Evolutionary conservation across 2,329 filamentous ascomycete species (phyloP), one percentile per base, ranked within the genome.

Genomic region (Alternaria brassicae): DNA sequence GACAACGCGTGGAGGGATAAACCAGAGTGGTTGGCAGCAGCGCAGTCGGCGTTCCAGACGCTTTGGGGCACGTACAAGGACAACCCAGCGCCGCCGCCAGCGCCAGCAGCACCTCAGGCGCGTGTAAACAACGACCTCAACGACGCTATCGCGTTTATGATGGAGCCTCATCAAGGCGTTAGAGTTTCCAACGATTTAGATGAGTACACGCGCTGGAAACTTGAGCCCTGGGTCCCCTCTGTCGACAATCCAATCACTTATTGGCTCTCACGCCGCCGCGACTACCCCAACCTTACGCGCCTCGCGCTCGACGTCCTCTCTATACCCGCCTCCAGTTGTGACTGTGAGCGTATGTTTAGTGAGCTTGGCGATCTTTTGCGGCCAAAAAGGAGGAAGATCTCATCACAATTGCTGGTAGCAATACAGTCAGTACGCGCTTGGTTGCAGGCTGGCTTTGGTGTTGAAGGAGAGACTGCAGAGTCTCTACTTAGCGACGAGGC

Each of bases 371-470:
- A 48, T 48, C 41, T 55, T 40, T 48, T 55, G 34, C 30, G 15
- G 52, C 52, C 52, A 40, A 37, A 40, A 47, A 37, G 41, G 34
- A 37, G 52, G 34, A 37, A 40, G 28, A 53, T 55, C 17, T 45
- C 21, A 39, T 30, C 30, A 7, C 41, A 55, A 48, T 40, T 55
- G 28, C 52, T 47, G 23, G 52, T 40, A 48, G 52, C 52, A 55
- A 47, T 55, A 55, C 41, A 55, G 32, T 55, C 30, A 45, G 52
- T 55, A 55, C 52, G 52, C 28, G 30, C 30, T 37, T 55, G 53
- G 53, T 42, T 36, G 13, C 30, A 32, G 34, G 52, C 41, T 45
- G 39, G 51, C 13, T 44, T 53, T 44, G 23, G 37, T 41, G 27
- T 41, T 44, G 21, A 53, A 41, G 50, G 39, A 41, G 50, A 54